Conservation (phyloP, 2,329 filamentous ascomycete genomes). For the Colletotrichum orbiculare region DNA sequence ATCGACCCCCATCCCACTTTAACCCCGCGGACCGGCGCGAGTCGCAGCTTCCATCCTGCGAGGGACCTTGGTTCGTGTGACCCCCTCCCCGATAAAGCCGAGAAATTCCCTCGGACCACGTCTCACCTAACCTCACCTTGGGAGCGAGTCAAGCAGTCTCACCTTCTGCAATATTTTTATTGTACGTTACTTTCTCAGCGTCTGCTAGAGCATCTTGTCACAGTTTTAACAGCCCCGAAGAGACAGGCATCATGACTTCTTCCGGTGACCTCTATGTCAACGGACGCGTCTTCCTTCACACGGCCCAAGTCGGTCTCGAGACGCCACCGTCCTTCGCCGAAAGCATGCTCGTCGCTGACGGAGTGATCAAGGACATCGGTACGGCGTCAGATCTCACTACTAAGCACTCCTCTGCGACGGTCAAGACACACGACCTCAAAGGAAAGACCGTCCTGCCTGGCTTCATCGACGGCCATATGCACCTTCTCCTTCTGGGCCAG, state of each 20-base stretch:
- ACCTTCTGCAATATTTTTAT: not conserved
- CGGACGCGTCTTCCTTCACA: conserved; percentile 37
- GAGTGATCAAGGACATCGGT: conserved; percentile 35
- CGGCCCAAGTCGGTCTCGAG: conserved; percentile 24
- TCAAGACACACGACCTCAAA: conserved; percentile 37
- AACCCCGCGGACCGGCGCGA: conserved; percentile 25
- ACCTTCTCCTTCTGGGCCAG: conserved; percentile 65
- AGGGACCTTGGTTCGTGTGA: not conserved
- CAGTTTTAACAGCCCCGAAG: not conserved
- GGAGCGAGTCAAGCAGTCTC: too few relatives aligned
- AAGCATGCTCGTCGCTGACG: conserved; percentile 36
- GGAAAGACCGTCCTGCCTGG: conserved; percentile 60
- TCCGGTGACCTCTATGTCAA: conserved; percentile 35
- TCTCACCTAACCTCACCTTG: not conserved
- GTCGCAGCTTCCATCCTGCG: not conserved
- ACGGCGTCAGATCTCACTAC: conserved; percentile 11
- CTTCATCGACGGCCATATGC: conserved; percentile 69
- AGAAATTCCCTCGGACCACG: conserved; percentile 16
- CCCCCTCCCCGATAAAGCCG: conserved; percentile 5
- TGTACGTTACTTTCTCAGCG: not conserved
- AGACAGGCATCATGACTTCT: not conserved
- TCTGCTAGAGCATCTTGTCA: not conserved
- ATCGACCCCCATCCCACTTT: conserved; percentile 24
- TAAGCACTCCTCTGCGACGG: not conserved
- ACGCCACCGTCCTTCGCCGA: conserved; percentile 37